These are phyloP conservation scores for Fennellomyces sp. DNA, from an alignment of 371 early-diverging fungal species.

Conservation along the genomic window DNA sequence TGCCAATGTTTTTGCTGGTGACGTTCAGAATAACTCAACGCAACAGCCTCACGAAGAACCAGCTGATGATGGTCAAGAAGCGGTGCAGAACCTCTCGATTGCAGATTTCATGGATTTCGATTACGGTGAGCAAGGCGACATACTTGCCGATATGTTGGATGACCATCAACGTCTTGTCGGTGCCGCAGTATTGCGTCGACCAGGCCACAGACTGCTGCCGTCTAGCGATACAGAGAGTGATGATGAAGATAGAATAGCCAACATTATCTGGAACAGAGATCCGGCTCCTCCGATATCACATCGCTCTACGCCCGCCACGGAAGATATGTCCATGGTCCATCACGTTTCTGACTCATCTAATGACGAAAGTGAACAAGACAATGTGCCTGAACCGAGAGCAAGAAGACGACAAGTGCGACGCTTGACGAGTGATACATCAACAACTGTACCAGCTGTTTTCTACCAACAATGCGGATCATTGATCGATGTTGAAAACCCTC, in stretches of 20 bases:
- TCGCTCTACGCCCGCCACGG: neutral
- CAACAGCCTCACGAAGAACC: neutral
- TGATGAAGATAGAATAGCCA: too few relatives aligned
- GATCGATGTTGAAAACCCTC: neutral
- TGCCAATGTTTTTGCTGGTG: neutral
- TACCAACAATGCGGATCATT: neutral
- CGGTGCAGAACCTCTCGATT: neutral
- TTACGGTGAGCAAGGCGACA: neutral
- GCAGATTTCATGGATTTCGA: too few relatives aligned
- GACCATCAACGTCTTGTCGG: neutral
- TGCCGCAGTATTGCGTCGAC: neutral
- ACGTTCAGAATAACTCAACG: neutral
- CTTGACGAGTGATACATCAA: neutral
- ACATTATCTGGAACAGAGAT: neutral
- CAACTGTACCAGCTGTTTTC: neutral
- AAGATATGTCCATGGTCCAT: neutral
- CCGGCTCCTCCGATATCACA: neutral
- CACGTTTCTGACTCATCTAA: neutral
- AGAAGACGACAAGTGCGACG: neutral
- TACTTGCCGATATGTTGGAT: neutral
- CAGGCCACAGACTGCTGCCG: neutral
- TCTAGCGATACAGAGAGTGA: too few relatives aligned
- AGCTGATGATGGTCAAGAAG: neutral
- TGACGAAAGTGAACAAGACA: neutral
- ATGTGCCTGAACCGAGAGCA: neutral